These are phyloP conservation scores for Bolboschoenus planiculmis DNA, from an alignment of 176 grass and related monocot genomes.

Conservation along the genomic window DNA sequence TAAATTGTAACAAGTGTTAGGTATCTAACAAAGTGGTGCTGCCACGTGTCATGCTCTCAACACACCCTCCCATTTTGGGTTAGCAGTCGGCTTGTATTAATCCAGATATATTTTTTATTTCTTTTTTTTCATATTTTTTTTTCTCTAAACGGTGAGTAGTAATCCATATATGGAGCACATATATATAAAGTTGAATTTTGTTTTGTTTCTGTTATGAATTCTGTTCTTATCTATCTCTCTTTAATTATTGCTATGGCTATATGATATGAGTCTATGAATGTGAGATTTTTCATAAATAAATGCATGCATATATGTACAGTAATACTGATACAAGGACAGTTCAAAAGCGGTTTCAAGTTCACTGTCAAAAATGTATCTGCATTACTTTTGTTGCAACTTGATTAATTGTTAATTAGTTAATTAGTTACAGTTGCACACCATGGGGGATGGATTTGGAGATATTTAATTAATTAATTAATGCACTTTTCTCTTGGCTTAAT, in stretches of 20 bases:
- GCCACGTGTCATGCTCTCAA: conserved; percentile 1
- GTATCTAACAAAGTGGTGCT: not conserved
- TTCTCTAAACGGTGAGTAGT: not conserved
- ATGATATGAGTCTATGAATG: not conserved
- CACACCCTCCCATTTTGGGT: not conserved
- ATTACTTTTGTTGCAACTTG: not conserved
- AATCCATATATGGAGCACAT: not conserved
- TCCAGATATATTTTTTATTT: not conserved
- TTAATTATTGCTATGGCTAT: not conserved
- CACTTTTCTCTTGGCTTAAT: not conserved
- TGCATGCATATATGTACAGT: not conserved
- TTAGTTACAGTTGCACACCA: not conserved
- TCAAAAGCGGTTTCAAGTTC: not conserved
- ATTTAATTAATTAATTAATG: not conserved
- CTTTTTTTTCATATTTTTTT: not conserved
- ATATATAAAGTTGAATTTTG: not conserved
- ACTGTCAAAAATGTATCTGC: not conserved
- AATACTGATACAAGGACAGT: not conserved
- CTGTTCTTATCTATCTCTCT: not conserved
- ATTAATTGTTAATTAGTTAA: not conserved
- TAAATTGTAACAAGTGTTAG: not conserved
- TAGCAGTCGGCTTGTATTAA: not conserved
- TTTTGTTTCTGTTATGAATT: not conserved
- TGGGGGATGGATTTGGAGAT: not conserved
- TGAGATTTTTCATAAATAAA: not conserved